phyloP scores from a whole-genome alignment of 2,329 filamentous ascomycete genomes.

The Daldinia sp. region DNA sequence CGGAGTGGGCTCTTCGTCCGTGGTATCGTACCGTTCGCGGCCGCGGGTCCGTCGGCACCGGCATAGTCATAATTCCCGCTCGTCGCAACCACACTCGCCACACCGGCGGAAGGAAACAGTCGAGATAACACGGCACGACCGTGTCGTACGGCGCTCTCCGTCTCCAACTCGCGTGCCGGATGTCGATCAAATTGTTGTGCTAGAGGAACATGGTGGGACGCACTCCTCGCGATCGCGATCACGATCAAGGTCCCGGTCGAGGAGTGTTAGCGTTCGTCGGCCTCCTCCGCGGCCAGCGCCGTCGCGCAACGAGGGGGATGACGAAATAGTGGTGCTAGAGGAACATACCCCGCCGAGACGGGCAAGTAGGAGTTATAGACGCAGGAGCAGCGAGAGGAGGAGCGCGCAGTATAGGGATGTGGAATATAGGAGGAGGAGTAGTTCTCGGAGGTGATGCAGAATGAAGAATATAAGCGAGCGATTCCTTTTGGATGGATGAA shows the following conservation, averaged over 20 bases:
- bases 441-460: slow-evolving; percentile 43
- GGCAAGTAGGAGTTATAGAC: slow-evolving; percentile 40
- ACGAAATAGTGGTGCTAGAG: slow-evolving; percentile 52
- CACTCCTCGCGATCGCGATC: slow-evolving; percentile 1
- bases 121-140: slow-evolving; percentile 40
- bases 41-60: slow-evolving; percentile 31
- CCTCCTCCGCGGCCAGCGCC: slow-evolving; percentile 14
- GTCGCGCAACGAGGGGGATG: slow-evolving; percentile 40
- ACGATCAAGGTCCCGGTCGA: slow-evolving; percentile 6
- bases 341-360: slow-evolving; percentile 46
- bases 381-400: slow-evolving; percentile 41
- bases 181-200: slow-evolving; percentile 45
- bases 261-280: slow-evolving; percentile 8
- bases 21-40: slow-evolving; percentile 45
- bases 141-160: slow-evolving; percentile 11
- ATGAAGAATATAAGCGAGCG: neutral
- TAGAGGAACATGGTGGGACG: slow-evolving; percentile 39
- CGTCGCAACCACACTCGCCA: slow-evolving; percentile 14
- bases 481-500: neutral
- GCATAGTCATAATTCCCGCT: slow-evolving; percentile 5
- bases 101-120: slow-evolving; percentile 42
- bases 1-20: slow-evolving; percentile 41
- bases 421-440: slow-evolving; percentile 46
- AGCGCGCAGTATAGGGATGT: slow-evolving; percentile 45
- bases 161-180: slow-evolving; percentile 11